Base-by-base conservation (phyloP, 2,329 filamentous ascomycete species). In the Rutstroemia sp. region DNA sequence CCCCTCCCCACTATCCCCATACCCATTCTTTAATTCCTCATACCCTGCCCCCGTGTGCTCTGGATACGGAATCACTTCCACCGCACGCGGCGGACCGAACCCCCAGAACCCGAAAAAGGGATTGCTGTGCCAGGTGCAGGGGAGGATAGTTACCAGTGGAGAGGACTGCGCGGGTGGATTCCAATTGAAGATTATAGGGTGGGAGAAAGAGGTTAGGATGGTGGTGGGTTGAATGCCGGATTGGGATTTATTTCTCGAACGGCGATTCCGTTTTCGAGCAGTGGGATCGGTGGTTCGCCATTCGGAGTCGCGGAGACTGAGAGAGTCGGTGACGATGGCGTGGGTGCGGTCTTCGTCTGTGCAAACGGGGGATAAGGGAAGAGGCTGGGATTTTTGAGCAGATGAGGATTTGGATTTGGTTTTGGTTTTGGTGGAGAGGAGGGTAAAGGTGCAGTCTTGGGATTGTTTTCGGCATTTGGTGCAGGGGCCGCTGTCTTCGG, bases 101-200 rank as follows among this genome's bases (percentile, higher is more conserved):
- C 66, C 67, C 6, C 56, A 61, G 21, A 68, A 51, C 0, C 64
- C 64, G 41, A 67, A 68, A 53, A 67, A 62, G 0, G 66, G 63
- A 4, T 55, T 57, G 7, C 46, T 21, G 53, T 65, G 65, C 51
- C 60, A 69, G 17, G 55, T 52, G 41, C 65, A 68, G 1, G 61
- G 58, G 5, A 47, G 48, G 4, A 52, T 57, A 17, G 10, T 46
- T 49, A n/a, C 21, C 41, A 16, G 42, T 27, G 14, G 47, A n/a
- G 50, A 6, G 62, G 51, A 2, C 38, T 56, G 16, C 8, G 2
- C 2, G n/a, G 39, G 19, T 1, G 19, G 39, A 8, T 42, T 42
- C 39, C 64, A 62, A 48, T 67, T 66, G 60, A 69, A 69, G 2
- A 25, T 57, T 3, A 69, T 64, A 0, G 67, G 67, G 46, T 69